Evolutionary conservation across 768 basidiomycete species (phyloP), one percentile per base, ranked within the genome.

Genomic region (Rhizopogon vinicolor): DNA sequence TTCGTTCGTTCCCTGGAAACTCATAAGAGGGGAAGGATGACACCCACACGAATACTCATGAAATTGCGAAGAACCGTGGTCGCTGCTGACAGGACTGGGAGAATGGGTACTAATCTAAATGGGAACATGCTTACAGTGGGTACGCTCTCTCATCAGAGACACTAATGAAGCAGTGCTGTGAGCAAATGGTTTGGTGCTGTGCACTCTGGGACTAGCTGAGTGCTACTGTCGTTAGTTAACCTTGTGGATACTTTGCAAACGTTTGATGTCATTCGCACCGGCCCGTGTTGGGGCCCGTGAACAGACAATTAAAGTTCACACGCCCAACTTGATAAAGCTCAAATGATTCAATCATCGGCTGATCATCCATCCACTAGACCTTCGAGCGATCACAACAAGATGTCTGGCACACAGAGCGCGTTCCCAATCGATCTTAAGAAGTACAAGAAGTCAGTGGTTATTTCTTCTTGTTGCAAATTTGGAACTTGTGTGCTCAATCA

Each of bases 401-500:
- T 77, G 75, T 51, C 72, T 31, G 74, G 68, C 62, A 69, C 74
- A 60, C 64, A 74, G 54, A 72, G 68, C 51, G 65, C 69, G 53
- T 91, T 91, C 75, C 89, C 90, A 53, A 83, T 93, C 65, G 89
- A 91, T 72, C 85, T 93, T 68, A 79, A 74, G 56, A 74, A 83
- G 62, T 89, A 85, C 75, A 86, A 89, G 72, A 85, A 85, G 89
- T 89, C 64, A 28, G 70, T 62, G 51, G 7, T 13, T 2, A 7
- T 13, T 2, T 51, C 5, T 7, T 52, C 51, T 5, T 25, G 37
- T 35, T 22, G 13, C 18, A 41, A 18, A 13, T 28, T 31, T 53
- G 44, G 12, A 22, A 29, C 4, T 31, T 33, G 31, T 42, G 41
- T 35, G 39, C 57, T 51, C 37, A 56, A 60, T 56, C 7, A 5